Conservation (phyloP, 1,284 basidiomycete genomes). For the Ustilago crameri region DNA sequence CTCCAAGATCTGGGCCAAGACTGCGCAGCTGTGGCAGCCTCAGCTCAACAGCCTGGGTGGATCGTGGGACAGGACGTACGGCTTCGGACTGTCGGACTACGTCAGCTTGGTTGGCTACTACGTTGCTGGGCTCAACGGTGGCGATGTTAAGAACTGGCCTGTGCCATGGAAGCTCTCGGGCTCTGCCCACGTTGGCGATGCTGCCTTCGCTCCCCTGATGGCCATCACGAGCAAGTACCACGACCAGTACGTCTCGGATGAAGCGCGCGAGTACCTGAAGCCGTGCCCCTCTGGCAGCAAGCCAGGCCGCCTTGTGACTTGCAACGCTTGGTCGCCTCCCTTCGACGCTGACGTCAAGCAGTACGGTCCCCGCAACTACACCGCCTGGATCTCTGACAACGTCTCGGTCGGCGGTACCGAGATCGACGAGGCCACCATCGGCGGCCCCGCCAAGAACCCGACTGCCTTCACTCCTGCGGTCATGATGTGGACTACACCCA, state of each 20-base stretch:
- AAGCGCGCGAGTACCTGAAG: slow-evolving; percentile 19
- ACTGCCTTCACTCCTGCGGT: slow-evolving; percentile 31
- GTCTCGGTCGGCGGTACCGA: slow-evolving; percentile 34
- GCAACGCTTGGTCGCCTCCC: slow-evolving; percentile 31
- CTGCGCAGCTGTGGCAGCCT: slow-evolving; percentile 32
- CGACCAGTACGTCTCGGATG: slow-evolving; percentile 28
- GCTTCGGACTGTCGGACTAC: slow-evolving; percentile 30
- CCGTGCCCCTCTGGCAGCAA: slow-evolving; percentile 10
- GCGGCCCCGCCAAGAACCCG: slow-evolving; percentile 34
- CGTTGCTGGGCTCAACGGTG: slow-evolving; percentile 17
- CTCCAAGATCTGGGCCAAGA: slow-evolving; percentile 43
- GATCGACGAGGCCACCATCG: slow-evolving; percentile 34
- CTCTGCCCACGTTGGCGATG: slow-evolving; percentile 26
- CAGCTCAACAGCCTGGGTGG: slow-evolving; percentile 34
- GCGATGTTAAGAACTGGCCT: slow-evolving; percentile 27
- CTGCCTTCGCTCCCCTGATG: slow-evolving; percentile 29
- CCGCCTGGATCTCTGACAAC: slow-evolving; percentile 31
- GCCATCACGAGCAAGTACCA: slow-evolving; percentile 38
- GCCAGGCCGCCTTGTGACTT: slow-evolving; percentile 20
- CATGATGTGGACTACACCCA: slow-evolving; percentile 25
- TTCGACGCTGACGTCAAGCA: slow-evolving; percentile 31
- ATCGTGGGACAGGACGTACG: slow-evolving; percentile 37
- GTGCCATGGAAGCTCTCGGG: slow-evolving; percentile 33
- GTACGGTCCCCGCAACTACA: slow-evolving; percentile 43
- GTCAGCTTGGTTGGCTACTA: slow-evolving; percentile 37